Evolutionary conservation across 306 rosid species (phyloP), one percentile per base, ranked within the genome.

Genomic region (Lagenaria siceraria): DNA sequence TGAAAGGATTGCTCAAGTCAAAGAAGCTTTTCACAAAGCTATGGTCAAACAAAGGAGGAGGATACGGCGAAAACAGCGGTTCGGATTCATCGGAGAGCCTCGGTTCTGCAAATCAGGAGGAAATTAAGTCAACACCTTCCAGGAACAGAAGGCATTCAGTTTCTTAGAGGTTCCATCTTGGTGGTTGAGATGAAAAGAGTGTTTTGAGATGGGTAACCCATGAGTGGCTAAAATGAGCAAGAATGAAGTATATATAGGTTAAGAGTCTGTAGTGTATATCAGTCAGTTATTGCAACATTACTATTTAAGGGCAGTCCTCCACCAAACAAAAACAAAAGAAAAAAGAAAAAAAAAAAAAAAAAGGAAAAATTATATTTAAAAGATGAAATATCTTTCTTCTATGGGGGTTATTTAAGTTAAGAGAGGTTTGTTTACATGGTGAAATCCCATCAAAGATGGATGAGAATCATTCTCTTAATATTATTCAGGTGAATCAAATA

Each of bases 71-170:
- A 75, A 92, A 92, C 74, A 96, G 98, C 75, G 96, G 99, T 43
- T 96, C 99, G 0, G 99, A 96, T 60, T 92, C 99, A 10, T 90
- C 98, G 0, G 98, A 85, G 64, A 89, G 97, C 63, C 90, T 82
- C 61, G 95, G 90, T 75, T 95, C 98, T 78, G 90, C 83, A 54
- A 88, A 87, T 71, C 97, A 92, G 7, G 99, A 95, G 83, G 99
- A 95, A 83, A 93, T 77, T 14, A 96, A 92, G 83, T 90, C 91
- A 14, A 92, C 98, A 10, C 96, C 98, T 69, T 92, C 91, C 21
- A 88, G 99, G 85, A 96, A 90, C 72, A 84, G 93, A 83, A 92
- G 99, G 86, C 89, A 89, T 87, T 92, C 99, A 64, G 98, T 92
- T 75, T 96, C 99, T n/a, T 96, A 82, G 77, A 2, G 6, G 59